These are phyloP conservation scores for Mucor velutinosus DNA, from an alignment of 371 early-diverging fungal genomes.

Conservation along the genomic window DNA sequence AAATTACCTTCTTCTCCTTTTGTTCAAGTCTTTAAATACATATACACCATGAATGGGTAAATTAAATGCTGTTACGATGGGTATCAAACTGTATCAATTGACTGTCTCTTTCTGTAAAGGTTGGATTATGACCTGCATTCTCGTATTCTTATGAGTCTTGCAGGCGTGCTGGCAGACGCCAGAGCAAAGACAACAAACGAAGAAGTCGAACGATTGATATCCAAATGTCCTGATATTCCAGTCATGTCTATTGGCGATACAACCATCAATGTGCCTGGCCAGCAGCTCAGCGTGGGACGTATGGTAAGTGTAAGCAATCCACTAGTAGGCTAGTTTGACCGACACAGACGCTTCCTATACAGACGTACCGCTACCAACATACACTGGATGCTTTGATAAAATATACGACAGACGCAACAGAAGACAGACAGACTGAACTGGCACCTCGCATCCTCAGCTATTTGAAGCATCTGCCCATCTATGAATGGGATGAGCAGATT, in stretches of 20 bases:
- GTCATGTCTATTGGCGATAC: constrained; percentile 22
- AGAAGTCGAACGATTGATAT: constrained; percentile 38
- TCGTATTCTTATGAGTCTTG: constrained; percentile 62
- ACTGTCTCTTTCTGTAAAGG: constrained; percentile 6
- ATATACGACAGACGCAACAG: constrained; percentile 36
- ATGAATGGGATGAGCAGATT: constrained; percentile 30
- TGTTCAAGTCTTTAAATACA: background rate
- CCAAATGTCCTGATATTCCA: constrained; percentile 42
- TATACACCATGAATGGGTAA: background rate
- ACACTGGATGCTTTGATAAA: constrained; percentile 46
- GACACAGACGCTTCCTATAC: background rate
- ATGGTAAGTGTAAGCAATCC: constrained; percentile 22
- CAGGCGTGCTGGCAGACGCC: constrained; percentile 54
- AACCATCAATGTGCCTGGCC: constrained; percentile 23
- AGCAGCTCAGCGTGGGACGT: constrained; percentile 14
- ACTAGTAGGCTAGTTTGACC: too few relatives aligned
- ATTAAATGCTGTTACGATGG: background rate
- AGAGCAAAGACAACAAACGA: constrained; percentile 36
- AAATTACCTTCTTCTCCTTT: background rate
- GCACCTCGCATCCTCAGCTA: constrained; percentile 34
- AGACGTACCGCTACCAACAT: constrained; percentile 50
- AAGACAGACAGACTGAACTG: constrained; percentile 36
- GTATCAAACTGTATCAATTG: background rate
- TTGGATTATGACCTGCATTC: constrained; percentile 54
- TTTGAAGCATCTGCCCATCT: constrained; percentile 31